phyloP scores from a whole-genome alignment of 768 basidiomycete species.

The Auricularia sp. region DNA sequence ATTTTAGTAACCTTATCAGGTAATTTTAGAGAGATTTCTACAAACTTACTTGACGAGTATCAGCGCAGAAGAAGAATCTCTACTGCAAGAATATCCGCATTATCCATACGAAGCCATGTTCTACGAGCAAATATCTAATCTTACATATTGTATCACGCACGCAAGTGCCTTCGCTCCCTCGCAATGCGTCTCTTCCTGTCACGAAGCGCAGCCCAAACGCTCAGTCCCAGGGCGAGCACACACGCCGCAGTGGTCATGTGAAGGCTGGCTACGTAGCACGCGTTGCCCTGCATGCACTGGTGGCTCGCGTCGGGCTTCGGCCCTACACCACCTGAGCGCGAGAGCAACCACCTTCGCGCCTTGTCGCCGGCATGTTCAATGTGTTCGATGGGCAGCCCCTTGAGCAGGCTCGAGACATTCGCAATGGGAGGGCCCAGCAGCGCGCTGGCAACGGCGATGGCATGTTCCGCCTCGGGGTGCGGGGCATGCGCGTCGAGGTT shows the following conservation, averaged over 20 bases:
- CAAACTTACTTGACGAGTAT: no score
- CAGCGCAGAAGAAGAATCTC: no score
- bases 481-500: constrained; percentile 66
- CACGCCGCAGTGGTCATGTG: constrained; percentile 40
- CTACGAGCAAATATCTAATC: no score
- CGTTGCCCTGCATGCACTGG: constrained; percentile 46
- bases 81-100: no score
- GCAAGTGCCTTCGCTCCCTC: constrained; percentile 1
- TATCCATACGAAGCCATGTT: no score
- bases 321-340: constrained; percentile 26
- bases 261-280: constrained; percentile 52
- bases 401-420: not conserved
- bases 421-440: constrained; percentile 2
- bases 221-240: constrained; percentile 34
- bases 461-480: constrained; percentile 4
- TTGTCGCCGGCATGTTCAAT: constrained; percentile 11
- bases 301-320: constrained; percentile 26
- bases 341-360: constrained; percentile 17
- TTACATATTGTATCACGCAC: no score
- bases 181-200: constrained; percentile 22
- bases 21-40: no score
- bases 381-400: not conserved
- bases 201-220: constrained; percentile 42
- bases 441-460: not conserved
- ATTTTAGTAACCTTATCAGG: no score